phyloP scores from a whole-genome alignment of 176 grass and related monocot species.

The Raddia guianensis region DNA sequence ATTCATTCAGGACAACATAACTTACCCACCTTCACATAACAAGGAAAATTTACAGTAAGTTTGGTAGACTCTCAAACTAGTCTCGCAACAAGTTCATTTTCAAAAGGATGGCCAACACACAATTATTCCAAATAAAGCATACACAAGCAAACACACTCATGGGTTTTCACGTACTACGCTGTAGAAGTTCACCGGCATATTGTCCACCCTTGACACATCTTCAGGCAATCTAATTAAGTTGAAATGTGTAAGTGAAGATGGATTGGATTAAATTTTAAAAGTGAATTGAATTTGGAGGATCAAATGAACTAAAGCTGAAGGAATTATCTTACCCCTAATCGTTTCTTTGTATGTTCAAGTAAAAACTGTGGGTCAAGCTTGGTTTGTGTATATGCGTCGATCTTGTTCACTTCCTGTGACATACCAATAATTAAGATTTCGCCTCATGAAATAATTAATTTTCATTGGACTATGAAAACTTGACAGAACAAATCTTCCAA shows the following conservation, averaged over 20 bases:
- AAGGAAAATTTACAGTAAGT: background rate
- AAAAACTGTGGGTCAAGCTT: constrained; percentile 60
- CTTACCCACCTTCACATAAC: background rate
- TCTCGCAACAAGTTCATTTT: background rate
- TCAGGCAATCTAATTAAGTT: constrained; percentile 49
- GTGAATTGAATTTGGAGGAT: constrained; percentile 14
- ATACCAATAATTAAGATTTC: constrained; percentile 26
- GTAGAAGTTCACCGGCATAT: background rate
- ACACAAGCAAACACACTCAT: constrained; percentile 8
- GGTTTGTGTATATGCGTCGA: constrained; percentile 67
- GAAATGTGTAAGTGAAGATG: constrained; percentile 5
- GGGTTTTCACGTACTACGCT: background rate
- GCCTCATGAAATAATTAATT: background rate
- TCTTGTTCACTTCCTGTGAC: constrained; percentile 81
- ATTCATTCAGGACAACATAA: background rate
- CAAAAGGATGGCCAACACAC: constrained; percentile 3
- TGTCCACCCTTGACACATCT: constrained; percentile 28
- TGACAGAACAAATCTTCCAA: background rate
- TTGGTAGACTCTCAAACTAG: background rate
- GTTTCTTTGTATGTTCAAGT: constrained; percentile 53
- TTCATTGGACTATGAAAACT: background rate
- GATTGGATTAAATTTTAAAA: constrained; percentile 8
- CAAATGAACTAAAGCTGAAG: background rate
- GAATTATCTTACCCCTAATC: constrained; percentile 56
- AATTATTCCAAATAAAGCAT: constrained; percentile 34